Evolutionary conservation across 164 flowering plant genomes (phyloP), one percentile per base, ranked within the genome.

Genomic region (Pachysandra terminalis): DNA sequence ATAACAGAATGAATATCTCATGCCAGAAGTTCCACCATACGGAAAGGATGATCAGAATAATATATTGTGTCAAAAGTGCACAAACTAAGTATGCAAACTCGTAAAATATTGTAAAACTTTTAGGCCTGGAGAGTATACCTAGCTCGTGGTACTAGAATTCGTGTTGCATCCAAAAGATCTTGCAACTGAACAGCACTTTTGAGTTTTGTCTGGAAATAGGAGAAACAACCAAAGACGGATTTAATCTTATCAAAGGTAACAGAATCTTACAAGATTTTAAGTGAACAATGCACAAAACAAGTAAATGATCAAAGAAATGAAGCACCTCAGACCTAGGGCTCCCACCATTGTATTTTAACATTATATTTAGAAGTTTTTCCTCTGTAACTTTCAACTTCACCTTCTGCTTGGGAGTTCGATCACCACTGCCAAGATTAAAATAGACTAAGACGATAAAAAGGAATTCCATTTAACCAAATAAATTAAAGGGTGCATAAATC

Each of bases 111-210:
- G 8, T n/a, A 23, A 4, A 62, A 32, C 21, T 6, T 0, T 49
- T 15, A 48, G 14, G n/a, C 48, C 26, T 49, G 15, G 27, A 37
- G 23, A 19, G 45, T 56, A 59, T 81, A 84, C 99, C 98, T 90
- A 63, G 81, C 55, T 27, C 98, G 96, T 59, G 99, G 99, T n/a
- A 96, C 96, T 56, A 96, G 84, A 74, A 84, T 84, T 71, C 99
- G 74, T 64, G 99, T 96, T 19, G 99, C 99, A 84, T 96, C 99
- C 77, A 96, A 80, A 75, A 96, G 79, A 84, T 96, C 99, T 87
- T 96, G 99, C 82, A 96, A 74, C 79, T 96, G 98, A 74, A 96
- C 86, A 73, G 99, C 99, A 81, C 93, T 96, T 84, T 96, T 96
- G 22, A 96, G 91, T 69, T 96, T 96, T 78, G 99, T 96, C 99